Base-by-base conservation (phyloP, 2,329 filamentous ascomycete genomes). In the Exserohilum turcica region DNA sequence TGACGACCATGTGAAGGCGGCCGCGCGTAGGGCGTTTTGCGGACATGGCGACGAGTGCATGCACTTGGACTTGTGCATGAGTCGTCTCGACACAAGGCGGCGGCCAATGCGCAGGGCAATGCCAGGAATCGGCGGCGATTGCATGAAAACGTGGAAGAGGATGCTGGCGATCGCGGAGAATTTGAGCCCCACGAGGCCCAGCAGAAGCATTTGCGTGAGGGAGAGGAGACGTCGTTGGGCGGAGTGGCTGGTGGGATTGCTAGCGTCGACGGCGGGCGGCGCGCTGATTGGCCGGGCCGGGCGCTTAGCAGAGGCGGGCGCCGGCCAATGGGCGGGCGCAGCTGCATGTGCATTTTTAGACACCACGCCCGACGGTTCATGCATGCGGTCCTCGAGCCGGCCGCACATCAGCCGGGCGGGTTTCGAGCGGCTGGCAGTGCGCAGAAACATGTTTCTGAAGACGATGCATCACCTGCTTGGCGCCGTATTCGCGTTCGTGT, bases 351-450 rank as follows among this genome's bases (percentile, higher is more conserved):
- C 44, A 56, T 56, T 53, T 55, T 39, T 44, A 27, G 43, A 36
- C 7, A 15, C 33, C 48, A 54, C 57, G 64, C 51, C 55, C 57
- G 54, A 24, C 16, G 29, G 36, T 60, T 61, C 47, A 60, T 65
- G 60, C 63, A 66, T 57, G 61, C 63, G 60, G 60, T 52, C 56
- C 63, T 27, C 60, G 43, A 46, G 38, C 43, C 48, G 35, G 60
- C 60, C 59, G 50, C 42, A 50, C 40, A 53, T 49, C 32, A 9
- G 38, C 27, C 21, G 47, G 37, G 49, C 29, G 37, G 42, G 54
- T 32, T 39, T 54, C 31, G 48, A 24, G 21, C 21, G 21, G 7
- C 21, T 24, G 52, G 47, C 16, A 9, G 32, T 33, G 24, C 39
- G 39, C 42, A 32, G 19, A 54, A 60, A 61, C 59, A 46, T 61